phyloP scores from a whole-genome alignment of 2,329 filamentous ascomycete species.

The Hypoxylon rubiginosum region DNA sequence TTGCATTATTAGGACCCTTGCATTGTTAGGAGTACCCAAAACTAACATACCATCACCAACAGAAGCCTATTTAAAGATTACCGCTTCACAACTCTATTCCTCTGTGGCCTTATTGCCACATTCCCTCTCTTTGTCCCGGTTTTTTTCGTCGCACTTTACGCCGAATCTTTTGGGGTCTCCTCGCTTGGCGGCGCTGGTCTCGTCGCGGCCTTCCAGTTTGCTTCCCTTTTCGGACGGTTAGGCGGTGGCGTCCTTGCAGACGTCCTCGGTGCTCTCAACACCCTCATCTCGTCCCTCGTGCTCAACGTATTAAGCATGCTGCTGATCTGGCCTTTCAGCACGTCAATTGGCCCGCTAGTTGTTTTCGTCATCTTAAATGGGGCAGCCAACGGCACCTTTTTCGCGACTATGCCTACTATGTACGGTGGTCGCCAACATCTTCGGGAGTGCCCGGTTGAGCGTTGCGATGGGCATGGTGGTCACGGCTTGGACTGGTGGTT shows the following conservation, averaged over 20 bases:
- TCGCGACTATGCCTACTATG: slow-evolving; percentile 73
- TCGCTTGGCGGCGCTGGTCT: slow-evolving; percentile 67
- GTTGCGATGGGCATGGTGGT: slow-evolving; percentile 74
- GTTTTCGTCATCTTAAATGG: slow-evolving; percentile 73
- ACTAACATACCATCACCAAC: slow-evolving; percentile 52
- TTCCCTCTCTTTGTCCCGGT: slow-evolving; percentile 73
- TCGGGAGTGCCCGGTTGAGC: slow-evolving; percentile 66
- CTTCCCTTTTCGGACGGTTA: slow-evolving; percentile 70
- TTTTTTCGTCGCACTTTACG: slow-evolving; percentile 67
- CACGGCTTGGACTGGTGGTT: slow-evolving; percentile 68
- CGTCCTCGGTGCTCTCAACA: slow-evolving; percentile 67
- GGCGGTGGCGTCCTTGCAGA: slow-evolving; percentile 68
- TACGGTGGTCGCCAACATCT: slow-evolving; percentile 71
- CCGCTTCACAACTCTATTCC: slow-evolving; percentile 66
- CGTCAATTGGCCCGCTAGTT: slow-evolving; percentile 65
- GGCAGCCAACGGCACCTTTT: slow-evolving; percentile 72
- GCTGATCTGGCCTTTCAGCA: slow-evolving; percentile 71
- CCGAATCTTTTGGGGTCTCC: slow-evolving; percentile 66
- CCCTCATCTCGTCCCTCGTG: slow-evolving; percentile 63
- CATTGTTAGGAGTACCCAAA: background rate
- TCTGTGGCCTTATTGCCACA: slow-evolving; percentile 67
- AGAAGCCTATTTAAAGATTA: background rate
- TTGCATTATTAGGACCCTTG: background rate
- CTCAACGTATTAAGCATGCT: slow-evolving; percentile 71
- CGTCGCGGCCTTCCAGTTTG: slow-evolving; percentile 72